Conservation (phyloP, 495 filamentous ascomycete species). For the Zalerion maritima region DNA sequence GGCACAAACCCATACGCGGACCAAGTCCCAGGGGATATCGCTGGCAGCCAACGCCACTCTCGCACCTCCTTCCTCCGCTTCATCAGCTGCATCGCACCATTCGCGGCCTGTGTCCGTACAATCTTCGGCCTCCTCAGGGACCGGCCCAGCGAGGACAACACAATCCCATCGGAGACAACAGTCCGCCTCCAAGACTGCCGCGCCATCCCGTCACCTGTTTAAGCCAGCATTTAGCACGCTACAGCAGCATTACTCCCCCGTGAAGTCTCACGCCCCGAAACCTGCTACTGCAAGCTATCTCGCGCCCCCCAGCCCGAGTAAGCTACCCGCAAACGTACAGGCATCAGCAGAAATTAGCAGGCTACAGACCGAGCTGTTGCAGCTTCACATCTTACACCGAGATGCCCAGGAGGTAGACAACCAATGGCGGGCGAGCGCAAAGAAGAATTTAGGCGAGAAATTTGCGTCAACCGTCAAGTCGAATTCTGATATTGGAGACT, state of each 20-base stretch:
- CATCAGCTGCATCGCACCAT: conserved; percentile 1
- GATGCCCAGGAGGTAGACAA: conserved; percentile 15
- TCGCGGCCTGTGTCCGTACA: background rate
- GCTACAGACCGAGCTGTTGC: conserved; percentile 58
- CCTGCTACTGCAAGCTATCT: conserved; percentile 39
- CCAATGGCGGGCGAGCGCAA: conserved; percentile 35
- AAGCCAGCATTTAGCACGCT: conserved; percentile 48
- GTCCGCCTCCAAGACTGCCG: conserved; percentile 3
- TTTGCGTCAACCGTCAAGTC: conserved; percentile 23
- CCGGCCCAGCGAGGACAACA: conserved; percentile 9
- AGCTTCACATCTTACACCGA: conserved; percentile 54
- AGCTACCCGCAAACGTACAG: conserved; percentile 36
- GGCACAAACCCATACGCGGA: background rate
- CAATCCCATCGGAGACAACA: conserved; percentile 6
- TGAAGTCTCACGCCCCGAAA: conserved; percentile 40
- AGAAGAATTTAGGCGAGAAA: conserved; percentile 19
- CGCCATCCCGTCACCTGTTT: conserved; percentile 14
- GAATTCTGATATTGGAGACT: conserved; percentile 15
- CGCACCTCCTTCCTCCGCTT: conserved; percentile 1
- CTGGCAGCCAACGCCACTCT: conserved; percentile 4
- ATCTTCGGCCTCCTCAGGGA: conserved; percentile 2
- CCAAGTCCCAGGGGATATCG: background rate
- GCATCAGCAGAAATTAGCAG: conserved; percentile 44
- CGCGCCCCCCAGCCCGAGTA: conserved; percentile 36
- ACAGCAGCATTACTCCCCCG: conserved; percentile 57